These are phyloP conservation scores for Maudiozyma bulderi DNA, from an alignment of 805 yeast species.

Conservation along the genomic window DNA sequence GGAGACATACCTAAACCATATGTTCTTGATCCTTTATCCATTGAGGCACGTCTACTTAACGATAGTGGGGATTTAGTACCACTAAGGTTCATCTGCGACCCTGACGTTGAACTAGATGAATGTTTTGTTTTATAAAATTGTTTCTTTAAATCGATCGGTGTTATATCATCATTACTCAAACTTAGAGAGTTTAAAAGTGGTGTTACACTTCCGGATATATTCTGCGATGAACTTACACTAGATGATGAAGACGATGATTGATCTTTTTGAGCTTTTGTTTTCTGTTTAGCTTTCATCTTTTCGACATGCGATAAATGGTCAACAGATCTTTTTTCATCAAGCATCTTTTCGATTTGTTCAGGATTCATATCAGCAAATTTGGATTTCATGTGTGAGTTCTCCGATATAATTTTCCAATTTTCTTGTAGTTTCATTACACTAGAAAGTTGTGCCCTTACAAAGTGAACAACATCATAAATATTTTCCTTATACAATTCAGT, in stretches of 20 bases:
- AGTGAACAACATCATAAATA: slow-evolving; percentile 10
- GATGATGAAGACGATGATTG: not conserved
- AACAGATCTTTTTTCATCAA: slow-evolving; percentile 21
- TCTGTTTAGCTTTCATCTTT: slow-evolving; percentile 6
- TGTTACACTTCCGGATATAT: not conserved
- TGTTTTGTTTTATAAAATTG: not conserved
- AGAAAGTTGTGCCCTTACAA: slow-evolving; percentile 9
- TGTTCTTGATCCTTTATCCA: slow-evolving; percentile 5
- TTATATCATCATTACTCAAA: slow-evolving; percentile 1
- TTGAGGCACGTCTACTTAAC: slow-evolving; percentile 16
- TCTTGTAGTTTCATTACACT: slow-evolving; percentile 11
- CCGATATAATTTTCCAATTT: slow-evolving; percentile 19
- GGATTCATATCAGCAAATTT: slow-evolving; percentile 9
- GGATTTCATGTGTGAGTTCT: slow-evolving; percentile 7
- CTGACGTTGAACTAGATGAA: slow-evolving; percentile 3
- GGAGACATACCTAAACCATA: slow-evolving; percentile 1
- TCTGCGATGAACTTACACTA: not conserved
- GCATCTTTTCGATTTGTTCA: slow-evolving; percentile 14
- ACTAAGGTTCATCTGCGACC: slow-evolving; percentile 1
- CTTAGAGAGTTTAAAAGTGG: slow-evolving; percentile 3
- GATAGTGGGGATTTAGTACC: slow-evolving; percentile 9
- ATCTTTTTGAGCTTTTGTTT: not conserved
- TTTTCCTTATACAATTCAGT: slow-evolving; percentile 12
- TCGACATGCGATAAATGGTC: slow-evolving; percentile 16
- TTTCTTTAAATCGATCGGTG: slow-evolving; percentile 1